Base-by-base conservation (phyloP, 2,329 filamentous ascomycete genomes). In the Cercospora citrullina region DNA sequence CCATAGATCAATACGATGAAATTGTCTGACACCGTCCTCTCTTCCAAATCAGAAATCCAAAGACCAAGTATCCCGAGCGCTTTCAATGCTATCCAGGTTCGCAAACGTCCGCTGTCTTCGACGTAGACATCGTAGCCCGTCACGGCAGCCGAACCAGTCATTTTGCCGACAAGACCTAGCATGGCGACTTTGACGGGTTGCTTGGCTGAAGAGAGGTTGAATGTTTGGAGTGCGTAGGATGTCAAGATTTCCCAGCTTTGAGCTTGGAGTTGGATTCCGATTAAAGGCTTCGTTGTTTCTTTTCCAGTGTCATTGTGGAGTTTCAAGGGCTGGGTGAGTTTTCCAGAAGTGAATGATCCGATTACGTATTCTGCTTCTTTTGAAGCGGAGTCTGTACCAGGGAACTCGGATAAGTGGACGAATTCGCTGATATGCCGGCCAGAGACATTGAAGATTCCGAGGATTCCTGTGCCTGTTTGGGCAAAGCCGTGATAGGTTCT, bases 381-480 rank as follows among this genome's bases (percentile, higher is more conserved):
- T 3, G n/a, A 5, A 2, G 62, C 62, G 28, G 62, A 64, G 31
- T 88, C 80, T 0, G 91, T 86, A 2, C 93, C 94, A 0, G 91
- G 90, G 76, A 98, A 96, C 57, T 87, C 85, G 1, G 83, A 83
- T 1, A 97, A 81, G 0, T 89, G 85, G 28, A 97, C 81, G 18
- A 97, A 80, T 71, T 94, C 91, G 0, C 86, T 87, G 14, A 92
- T 76, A 2, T 85, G 80, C 1, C 84, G 82, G 4, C 86, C 81
- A 1, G 87, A 88, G 66, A 94, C 86, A 74, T 98, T 98, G 83
- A 98, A 98, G 2, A 96, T 79, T 0, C 91, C 94, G 1, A 97
- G 79, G 10, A 97, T 90, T 0, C 90, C 88, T 2, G 89, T 91
- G 6, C 94, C 93, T 0, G 87, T 90, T 12, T 82, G 85, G 0